Conservation (phyloP, 345 rosid species). For the Salix suchowensis region DNA sequence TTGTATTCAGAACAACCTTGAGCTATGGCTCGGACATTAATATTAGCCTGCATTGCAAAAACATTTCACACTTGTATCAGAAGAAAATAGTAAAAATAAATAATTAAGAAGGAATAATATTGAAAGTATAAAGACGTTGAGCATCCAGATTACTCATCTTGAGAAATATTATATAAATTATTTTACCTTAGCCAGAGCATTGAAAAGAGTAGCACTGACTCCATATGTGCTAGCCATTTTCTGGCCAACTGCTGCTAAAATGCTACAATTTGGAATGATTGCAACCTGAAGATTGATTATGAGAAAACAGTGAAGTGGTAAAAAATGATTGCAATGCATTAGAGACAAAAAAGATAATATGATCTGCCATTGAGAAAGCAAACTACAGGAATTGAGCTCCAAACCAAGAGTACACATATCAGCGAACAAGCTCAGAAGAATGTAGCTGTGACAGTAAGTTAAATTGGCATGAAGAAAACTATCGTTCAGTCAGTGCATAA, state of each 20-base stretch:
- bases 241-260: constrained; percentile 96
- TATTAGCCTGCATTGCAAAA: constrained; percentile 67
- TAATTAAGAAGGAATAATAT: background rate
- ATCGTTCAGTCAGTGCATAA: background rate
- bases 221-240: constrained; percentile 99
- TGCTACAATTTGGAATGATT: constrained; percentile 82
- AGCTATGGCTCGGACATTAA: constrained; percentile 93
- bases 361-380: background rate
- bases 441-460: background rate
- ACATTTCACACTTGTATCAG: background rate
- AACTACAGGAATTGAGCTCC: background rate
- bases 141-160: background rate
- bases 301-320: constrained; percentile 13
- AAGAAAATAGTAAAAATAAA: background rate
- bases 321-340: constrained; percentile 9
- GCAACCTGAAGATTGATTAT: constrained; percentile 48
- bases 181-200: constrained; percentile 87
- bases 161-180: background rate
- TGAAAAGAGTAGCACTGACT: constrained; percentile 94
- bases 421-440: background rate
- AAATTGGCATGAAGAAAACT: background rate
- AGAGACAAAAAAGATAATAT: background rate
- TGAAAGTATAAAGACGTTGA: background rate
- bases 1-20: constrained; percentile 99
- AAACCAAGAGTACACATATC: background rate